Base-by-base conservation (phyloP, 805 yeast genomes). In the Kodamaea kakaduensis region DNA sequence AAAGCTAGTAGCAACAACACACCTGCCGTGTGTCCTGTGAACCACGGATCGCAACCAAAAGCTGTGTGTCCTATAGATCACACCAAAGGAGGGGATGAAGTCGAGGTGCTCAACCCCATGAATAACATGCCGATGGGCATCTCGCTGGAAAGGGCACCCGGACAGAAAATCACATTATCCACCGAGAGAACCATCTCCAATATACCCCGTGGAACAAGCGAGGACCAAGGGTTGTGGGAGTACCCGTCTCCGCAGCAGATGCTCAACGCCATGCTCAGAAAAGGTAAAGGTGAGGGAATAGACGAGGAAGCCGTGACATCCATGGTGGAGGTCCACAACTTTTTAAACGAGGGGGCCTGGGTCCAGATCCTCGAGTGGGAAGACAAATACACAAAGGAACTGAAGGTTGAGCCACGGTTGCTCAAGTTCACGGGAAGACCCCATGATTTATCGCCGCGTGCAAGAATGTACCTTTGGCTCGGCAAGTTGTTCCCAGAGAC, bases 191-290 rank as follows among this genome's bases (percentile, higher is more conserved):
- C 95, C 1, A 59, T 80, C 24, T 86, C 96, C 10, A 64, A 86
- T 1, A 93, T 93, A 35, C 98, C 98, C 14, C 74, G 86, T 44
- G 97, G 97, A 18, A 75, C 68, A 18, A 54, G 56, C 9, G 68
- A 64, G 2, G 69, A 65, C 7, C 78, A 77, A 42, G 95, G 95
- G 2, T 77, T 81, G 31, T 93, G 99, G 99, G 98, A 93, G 61
- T 93, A 93, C 56, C 99, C 99, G 2, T 86, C 96, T 2, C 98
- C 99, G 1, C 98, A 93, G 61, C 99, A 93, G 58, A 93, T 93
- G 99, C 79, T 88, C 46, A 89, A 90, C 52, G 99, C 99, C 9
- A 90, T 93, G 97, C 65, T 88, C 17, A 78, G 90, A 45, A 93
- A 93, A 64, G 96, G 96, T 14, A 90, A 93, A 52, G 80, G 75